These are phyloP conservation scores for Saccharomycopsis olivae DNA, from an alignment of 805 yeast species.

Conservation along the genomic window DNA sequence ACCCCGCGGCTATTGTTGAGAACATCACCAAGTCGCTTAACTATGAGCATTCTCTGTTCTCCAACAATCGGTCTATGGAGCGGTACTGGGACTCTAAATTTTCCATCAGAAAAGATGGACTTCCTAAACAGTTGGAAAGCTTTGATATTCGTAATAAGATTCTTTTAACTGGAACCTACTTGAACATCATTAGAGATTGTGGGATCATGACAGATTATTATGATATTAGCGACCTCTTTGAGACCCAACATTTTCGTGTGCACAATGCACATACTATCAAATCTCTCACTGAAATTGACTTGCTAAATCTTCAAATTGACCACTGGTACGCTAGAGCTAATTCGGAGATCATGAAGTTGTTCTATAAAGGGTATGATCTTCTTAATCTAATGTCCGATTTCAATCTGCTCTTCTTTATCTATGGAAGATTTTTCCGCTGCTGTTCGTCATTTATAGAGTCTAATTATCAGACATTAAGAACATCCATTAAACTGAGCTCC, in stretches of 20 bases:
- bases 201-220: conserved; percentile 31
- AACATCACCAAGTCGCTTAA: neutral
- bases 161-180: conserved; percentile 72
- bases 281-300: conserved; percentile 26
- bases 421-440: conserved; percentile 36
- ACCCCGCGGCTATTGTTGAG: neutral
- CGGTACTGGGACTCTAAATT: conserved; percentile 69
- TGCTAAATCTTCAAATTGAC: conserved; percentile 43
- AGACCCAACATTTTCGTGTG: neutral
- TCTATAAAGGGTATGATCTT: conserved; percentile 52
- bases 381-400: conserved; percentile 35
- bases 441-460: neutral
- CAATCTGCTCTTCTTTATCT: conserved; percentile 48
- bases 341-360: conserved; percentile 40
- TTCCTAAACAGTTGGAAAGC: conserved; percentile 52
- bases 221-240: conserved; percentile 17
- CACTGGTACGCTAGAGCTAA: conserved; percentile 63
- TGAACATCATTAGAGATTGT: conserved; percentile 60
- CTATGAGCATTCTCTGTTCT: neutral
- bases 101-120: conserved; percentile 62
- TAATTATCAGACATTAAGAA: neutral
- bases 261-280: conserved; percentile 15
- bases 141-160: conserved; percentile 50
- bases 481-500: conserved; percentile 6
- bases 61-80: conserved; percentile 25